phyloP scores from a whole-genome alignment of 176 grass and related monocot species.

The Alopecurus myosuroides region DNA sequence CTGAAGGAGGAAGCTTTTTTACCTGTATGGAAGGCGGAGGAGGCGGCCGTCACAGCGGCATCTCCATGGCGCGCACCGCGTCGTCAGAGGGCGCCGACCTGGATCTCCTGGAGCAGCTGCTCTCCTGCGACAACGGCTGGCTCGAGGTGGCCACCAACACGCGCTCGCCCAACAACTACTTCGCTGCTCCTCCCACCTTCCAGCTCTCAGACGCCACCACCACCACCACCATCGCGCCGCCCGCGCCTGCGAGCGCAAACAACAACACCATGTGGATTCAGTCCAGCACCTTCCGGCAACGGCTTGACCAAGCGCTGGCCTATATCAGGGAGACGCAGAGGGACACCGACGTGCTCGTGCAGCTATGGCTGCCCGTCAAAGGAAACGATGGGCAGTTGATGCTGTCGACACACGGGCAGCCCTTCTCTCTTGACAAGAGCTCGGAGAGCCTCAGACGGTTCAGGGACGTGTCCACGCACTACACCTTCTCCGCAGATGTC shows the following conservation, averaged over 20 bases:
- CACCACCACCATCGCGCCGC: background rate
- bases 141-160: constrained; percentile 40
- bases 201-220: constrained; percentile 27
- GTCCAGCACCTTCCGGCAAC: constrained; percentile 41
- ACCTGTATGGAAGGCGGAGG: constrained; percentile 60
- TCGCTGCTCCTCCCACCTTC: constrained; percentile 40
- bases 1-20: constrained; percentile 45
- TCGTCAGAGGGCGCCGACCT: constrained; percentile 62
- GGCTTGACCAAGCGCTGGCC: constrained; percentile 48
- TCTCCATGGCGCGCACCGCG: constrained; percentile 30
- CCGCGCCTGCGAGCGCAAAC: background rate
- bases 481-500: constrained; percentile 68
- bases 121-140: constrained; percentile 58
- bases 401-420: constrained; percentile 71
- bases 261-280: constrained; percentile 28
- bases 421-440: constrained; percentile 53
- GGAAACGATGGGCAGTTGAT: constrained; percentile 38
- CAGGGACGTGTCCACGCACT: constrained; percentile 62
- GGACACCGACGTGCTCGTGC: constrained; percentile 64
- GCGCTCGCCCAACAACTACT: constrained; percentile 32
- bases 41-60: constrained; percentile 32
- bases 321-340: constrained; percentile 60
- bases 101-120: constrained; percentile 83
- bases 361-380: constrained; percentile 79
- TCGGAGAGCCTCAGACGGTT: constrained; percentile 60